phyloP scores from a whole-genome alignment of 495 filamentous ascomycete species.

The Trichoderma gamsii region DNA sequence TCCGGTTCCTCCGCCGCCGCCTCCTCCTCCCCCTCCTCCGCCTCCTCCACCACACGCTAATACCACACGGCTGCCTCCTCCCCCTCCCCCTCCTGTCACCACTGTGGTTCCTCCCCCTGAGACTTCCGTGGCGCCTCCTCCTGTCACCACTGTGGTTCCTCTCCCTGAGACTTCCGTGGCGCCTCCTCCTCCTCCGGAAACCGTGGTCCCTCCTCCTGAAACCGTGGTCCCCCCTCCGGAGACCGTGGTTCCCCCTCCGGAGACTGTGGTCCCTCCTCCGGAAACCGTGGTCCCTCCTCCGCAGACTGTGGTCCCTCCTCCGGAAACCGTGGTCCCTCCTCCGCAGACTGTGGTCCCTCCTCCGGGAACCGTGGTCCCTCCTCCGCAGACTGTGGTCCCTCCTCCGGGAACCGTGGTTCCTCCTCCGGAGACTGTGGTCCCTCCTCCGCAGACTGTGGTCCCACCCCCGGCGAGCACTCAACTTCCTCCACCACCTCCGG shows the following conservation, averaged over 20 bases:
- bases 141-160: background rate
- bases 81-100: constrained; percentile 10
- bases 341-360: constrained; percentile 16
- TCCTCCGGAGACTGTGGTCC: constrained; percentile 19
- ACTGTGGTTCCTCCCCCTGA: constrained; percentile 13
- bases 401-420: constrained; percentile 15
- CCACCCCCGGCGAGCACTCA: constrained; percentile 22
- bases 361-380: constrained; percentile 16
- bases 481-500: constrained; percentile 21
- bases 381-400: constrained; percentile 16
- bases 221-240: constrained; percentile 18
- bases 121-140: constrained; percentile 18
- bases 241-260: constrained; percentile 13
- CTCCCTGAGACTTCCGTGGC: constrained; percentile 16
- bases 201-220: constrained; percentile 9
- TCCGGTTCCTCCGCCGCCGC: constrained; percentile 21
- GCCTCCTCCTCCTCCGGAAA: constrained; percentile 15
- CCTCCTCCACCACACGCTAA: background rate
- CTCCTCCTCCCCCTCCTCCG: background rate
- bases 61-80: background rate
- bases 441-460: constrained; percentile 13
- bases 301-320: constrained; percentile 19
- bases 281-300: background rate
- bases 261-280: constrained; percentile 16
- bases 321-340: constrained; percentile 18